phyloP scores from a whole-genome alignment of 2,329 filamentous ascomycete genomes.

The Xylaria multiplex region DNA sequence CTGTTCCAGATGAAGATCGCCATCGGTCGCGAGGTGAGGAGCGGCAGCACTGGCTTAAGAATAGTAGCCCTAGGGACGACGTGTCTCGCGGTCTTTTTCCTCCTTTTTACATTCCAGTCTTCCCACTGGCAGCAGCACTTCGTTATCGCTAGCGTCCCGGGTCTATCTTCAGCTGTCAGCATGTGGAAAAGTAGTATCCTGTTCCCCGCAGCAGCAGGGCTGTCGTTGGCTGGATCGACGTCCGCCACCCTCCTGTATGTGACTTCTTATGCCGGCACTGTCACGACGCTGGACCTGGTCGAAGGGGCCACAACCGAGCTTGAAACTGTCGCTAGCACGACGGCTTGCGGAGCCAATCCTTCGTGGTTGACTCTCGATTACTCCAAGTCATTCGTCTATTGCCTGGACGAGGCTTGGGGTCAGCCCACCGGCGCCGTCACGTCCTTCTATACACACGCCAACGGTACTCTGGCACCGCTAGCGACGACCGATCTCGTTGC shows the following conservation, averaged over 20 bases:
- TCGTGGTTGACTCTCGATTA: conserved; percentile 70
- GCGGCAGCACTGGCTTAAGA: conserved; percentile 32
- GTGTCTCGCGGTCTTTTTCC: conserved; percentile 28
- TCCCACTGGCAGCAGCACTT: conserved; percentile 6
- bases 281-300: conserved; percentile 60
- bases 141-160: conserved; percentile 13
- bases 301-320: conserved; percentile 50
- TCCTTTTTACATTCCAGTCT: conserved; percentile 21
- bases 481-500: conserved; percentile 42
- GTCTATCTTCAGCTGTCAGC: conserved; percentile 23
- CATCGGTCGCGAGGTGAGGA: background rate
- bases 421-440: conserved; percentile 41
- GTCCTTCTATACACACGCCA: conserved; percentile 51
- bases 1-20: conserved; percentile 31
- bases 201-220: conserved; percentile 44
- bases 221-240: conserved; percentile 45
- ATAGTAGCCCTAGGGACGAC: conserved; percentile 27
- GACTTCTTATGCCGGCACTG: conserved; percentile 59
- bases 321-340: conserved; percentile 54
- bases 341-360: conserved; percentile 63
- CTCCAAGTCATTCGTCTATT: conserved; percentile 63
- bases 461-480: conserved; percentile 60
- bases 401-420: conserved; percentile 65
- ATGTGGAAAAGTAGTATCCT: conserved; percentile 44
- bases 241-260: conserved; percentile 58